Percentiles rank a stretch among this genome's conserved stretches.
These are phyloP conservation scores for Mycosarcoma maydis DNA, from an alignment of 1,284 basidiomycete genomes.

Conservation along the genomic window DNA sequence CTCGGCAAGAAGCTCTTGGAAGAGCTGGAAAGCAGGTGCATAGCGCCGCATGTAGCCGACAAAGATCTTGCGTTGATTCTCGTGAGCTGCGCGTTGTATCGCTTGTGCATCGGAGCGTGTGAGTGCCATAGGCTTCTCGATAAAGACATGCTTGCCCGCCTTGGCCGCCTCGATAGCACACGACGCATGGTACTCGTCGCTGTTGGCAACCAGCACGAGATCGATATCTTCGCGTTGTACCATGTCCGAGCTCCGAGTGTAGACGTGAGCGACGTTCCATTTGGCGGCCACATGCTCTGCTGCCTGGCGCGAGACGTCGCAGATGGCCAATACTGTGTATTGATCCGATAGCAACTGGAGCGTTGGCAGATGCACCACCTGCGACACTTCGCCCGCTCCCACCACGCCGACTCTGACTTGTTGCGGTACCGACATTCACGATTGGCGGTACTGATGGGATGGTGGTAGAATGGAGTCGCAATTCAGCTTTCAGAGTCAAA, in stretches of 20 bases:
- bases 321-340: slow-evolving; percentile 64
- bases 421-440: not conserved
- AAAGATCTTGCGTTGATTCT: slow-evolving; percentile 55
- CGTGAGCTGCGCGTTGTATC: slow-evolving; percentile 29
- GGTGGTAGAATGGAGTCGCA: no score
- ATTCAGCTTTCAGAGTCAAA: no score
- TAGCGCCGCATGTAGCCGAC: slow-evolving; percentile 69
- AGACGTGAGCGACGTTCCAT: slow-evolving; percentile 58
- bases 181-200: slow-evolving; percentile 48
- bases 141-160: slow-evolving; percentile 50
- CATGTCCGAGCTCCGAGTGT: slow-evolving; percentile 46
- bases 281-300: slow-evolving; percentile 61
- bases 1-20: slow-evolving; percentile 65
- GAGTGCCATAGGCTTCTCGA: slow-evolving; percentile 59
- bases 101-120: slow-evolving; percentile 36
- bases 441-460: not conserved
- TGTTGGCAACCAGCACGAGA: slow-evolving; percentile 51
- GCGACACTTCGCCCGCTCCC: slow-evolving; percentile 61
- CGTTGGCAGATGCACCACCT: slow-evolving; percentile 62
- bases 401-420: slow-evolving; percentile 54
- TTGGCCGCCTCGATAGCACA: slow-evolving; percentile 44
- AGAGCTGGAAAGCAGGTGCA: slow-evolving; percentile 65
- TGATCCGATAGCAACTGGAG: slow-evolving; percentile 51
- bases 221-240: slow-evolving; percentile 61
- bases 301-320: slow-evolving; percentile 62